A percentile compares a stretch with the other conserved stretches of the same genome.
Evolutionary conservation across 208 protist genomes (phyloP).

Genomic region (Trypanosoma scelopori): DNA sequence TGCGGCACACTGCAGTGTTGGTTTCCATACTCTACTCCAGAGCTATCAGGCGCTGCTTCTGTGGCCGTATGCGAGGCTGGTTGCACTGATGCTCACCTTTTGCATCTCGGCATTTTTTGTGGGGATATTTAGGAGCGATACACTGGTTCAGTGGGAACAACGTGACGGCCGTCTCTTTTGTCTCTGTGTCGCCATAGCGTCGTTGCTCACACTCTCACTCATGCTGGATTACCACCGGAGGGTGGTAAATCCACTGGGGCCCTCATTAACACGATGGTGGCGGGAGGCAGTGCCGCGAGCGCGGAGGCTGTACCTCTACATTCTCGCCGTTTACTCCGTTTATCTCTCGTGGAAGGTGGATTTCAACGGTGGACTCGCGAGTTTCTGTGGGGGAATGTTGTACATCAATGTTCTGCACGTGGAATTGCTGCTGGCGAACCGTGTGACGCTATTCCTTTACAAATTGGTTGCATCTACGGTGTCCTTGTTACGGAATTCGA

Average conservation of each 20-base stretch:
- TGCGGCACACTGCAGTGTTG: conserved; percentile 9
- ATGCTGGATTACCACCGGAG: conserved; percentile 2
- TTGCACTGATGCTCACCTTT: conserved; percentile 1
- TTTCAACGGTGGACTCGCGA: conserved; percentile 2
- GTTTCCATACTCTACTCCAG: conserved; percentile 15
- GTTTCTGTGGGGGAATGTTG: conserved; percentile 32
- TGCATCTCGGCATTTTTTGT: conserved; percentile 17
- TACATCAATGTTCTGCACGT: conserved; percentile 23
- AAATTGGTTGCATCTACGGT: not conserved
- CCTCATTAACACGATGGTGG: conserved; percentile 27
- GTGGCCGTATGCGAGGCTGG: conserved; percentile 10
- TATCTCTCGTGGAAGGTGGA: conserved; percentile 8
- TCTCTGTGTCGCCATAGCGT: not conserved
- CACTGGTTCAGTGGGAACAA: conserved; percentile 25
- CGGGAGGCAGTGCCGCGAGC: conserved; percentile 10
- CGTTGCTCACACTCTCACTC: not conserved
- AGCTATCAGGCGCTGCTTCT: conserved; percentile 14
- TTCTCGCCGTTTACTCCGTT: conserved; percentile 6
- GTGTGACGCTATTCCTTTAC: conserved; percentile 15
- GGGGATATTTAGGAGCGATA: conserved; percentile 12
- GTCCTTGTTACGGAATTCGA: not conserved
- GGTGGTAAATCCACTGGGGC: conserved; percentile 10
- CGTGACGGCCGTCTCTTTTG: conserved; percentile 9
- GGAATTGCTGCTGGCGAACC: not conserved
- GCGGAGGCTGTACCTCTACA: conserved; percentile 10